Percentiles rank a stretch among this genome's conserved stretches.
Evolutionary conservation across 192 early-diverging fungal genomes (phyloP).

Genomic region (Phycomyces blakesleeanus): DNA sequence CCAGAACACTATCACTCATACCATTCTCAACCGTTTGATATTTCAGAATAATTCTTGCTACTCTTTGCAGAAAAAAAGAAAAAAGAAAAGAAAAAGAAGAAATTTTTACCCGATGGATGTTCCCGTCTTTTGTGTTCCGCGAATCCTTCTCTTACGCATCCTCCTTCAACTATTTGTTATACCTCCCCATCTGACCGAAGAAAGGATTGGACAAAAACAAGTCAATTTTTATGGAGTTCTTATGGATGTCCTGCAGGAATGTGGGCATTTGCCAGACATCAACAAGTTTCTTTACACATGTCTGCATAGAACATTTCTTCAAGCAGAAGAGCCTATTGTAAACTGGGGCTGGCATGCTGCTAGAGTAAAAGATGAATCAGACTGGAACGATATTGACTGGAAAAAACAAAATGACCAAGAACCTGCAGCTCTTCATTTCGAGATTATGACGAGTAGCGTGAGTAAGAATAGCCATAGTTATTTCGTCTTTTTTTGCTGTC

Average conservation of each 20-base stretch:
- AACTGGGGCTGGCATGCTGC: not conserved
- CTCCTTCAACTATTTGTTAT: slow-evolving; percentile 1
- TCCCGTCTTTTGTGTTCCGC: not conserved
- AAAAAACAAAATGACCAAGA: not conserved
- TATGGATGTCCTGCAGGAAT: not conserved
- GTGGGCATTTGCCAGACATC: not conserved
- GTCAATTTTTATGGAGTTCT: not conserved
- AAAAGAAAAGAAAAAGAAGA: not conserved
- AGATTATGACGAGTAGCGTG: not conserved
- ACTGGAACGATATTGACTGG: not conserved
- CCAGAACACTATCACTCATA: not conserved
- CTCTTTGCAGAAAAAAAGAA: not conserved
- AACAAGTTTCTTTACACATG: not conserved
- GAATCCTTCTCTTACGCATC: not conserved
- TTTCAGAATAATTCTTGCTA: not conserved
- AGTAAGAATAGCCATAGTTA: not conserved
- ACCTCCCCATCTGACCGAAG: not conserved
- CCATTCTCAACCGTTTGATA: not conserved
- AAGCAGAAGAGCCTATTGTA: not conserved
- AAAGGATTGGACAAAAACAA: not conserved
- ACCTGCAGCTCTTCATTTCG: not conserved
- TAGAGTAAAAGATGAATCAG: not conserved
- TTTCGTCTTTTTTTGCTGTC: not conserved
- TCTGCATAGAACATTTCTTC: not conserved
- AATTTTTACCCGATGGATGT: not conserved